Evolutionary conservation across 805 yeast genomes (phyloP), one percentile per base, ranked within the genome.

Genomic region (Candida lessepsii): DNA sequence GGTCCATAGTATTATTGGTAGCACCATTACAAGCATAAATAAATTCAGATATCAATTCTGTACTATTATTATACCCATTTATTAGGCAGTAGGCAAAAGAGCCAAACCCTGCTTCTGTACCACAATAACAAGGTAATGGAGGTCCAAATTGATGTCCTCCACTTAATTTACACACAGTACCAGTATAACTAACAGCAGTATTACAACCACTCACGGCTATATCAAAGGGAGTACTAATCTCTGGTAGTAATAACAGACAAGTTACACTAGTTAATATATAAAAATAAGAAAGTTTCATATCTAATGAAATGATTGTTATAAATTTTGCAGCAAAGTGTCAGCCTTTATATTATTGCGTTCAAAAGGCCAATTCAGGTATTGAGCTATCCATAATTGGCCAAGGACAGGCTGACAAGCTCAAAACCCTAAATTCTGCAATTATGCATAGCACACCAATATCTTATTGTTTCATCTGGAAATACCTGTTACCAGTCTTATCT

Each of bases 71-170:
- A 28, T 51, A 54, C 9, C 58, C 60, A 21, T 41, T 44, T 11
- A 55, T 49, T 14, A 54, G 45, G 40, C 60, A 55, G 13, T 54
- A 53, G 10, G 54, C 25, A 13, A 54, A 20, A 11, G 54, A 50
- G 10, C 56, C 58, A 28, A 55, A 54, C 1, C 56, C 57, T 23
- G 49, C 29, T 10, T 40, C 45, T 13, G 29, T 31, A 9, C 33
- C 33, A 42, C 60, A 55, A 16, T 33, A 49, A 26, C 58, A 55
- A 9, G 27, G 28, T 10, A 40, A 34, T 15, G 39, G 31, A 10
- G 18, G 15, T 13, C 10, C 35, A 32, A 21, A 18, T 6, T 10
- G 14, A 29, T 29, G 17, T 2, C n/a, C 20, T 4, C n/a, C 9
- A 27, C 2, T 10, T 3, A 20, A 4, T 27, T 19, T 15, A 48